phyloP scores from a whole-genome alignment of 2,329 filamentous ascomycete genomes.

The Diaporthe helianthi region DNA sequence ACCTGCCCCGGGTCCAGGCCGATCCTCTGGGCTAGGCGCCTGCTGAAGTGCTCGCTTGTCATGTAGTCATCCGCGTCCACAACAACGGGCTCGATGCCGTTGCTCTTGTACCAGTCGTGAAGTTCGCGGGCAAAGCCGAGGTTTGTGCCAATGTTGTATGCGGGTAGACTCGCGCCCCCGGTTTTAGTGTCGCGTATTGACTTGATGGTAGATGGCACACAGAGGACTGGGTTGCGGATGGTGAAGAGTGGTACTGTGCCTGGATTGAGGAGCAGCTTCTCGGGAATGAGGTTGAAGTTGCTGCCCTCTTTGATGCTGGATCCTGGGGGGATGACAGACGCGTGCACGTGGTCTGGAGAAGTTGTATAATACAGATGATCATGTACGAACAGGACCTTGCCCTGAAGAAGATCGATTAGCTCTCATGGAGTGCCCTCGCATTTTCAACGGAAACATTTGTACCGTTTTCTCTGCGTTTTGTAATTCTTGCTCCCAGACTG shows the following conservation, averaged over 20 bases:
- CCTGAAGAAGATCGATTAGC: not conserved
- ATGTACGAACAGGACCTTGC: conserved; percentile 5
- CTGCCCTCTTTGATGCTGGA: not conserved
- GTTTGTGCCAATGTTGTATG: not conserved
- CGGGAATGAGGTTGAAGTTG: not conserved
- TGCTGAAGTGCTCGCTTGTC: not conserved
- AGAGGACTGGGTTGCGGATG: not conserved
- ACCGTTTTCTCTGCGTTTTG: not conserved
- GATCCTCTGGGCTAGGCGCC: not conserved
- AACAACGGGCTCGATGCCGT: not conserved
- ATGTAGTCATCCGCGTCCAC: conserved; percentile 6
- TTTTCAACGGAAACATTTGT: not conserved
- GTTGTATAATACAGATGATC: not conserved
- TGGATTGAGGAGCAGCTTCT: not conserved
- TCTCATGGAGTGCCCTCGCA: not conserved
- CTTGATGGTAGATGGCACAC: not conserved
- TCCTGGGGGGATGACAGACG: not conserved
- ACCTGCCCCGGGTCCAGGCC: not conserved
- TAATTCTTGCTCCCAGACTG: not conserved
- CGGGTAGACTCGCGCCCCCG: not conserved
- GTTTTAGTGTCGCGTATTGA: not conserved
- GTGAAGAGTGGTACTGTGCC: conserved; percentile 8
- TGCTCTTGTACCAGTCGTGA: not conserved
- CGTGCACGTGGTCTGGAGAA: not conserved
- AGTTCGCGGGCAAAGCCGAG: not conserved